These are phyloP conservation scores for Crataegus laevigata DNA, from an alignment of 306 rosid species.

Conservation along the genomic window DNA sequence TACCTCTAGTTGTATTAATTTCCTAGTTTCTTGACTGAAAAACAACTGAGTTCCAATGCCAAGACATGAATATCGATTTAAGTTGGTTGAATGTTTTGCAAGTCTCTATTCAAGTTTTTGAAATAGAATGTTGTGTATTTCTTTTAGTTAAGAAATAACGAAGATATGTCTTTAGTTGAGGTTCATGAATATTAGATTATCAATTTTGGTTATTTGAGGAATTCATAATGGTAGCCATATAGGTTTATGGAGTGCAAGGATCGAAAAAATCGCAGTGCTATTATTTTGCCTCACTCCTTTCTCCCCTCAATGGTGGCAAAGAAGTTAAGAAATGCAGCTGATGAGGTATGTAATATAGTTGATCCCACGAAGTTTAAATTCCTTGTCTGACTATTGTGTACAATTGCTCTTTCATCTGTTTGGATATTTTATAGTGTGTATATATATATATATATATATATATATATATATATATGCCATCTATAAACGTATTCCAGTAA, in stretches of 20 bases:
- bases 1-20: background rate
- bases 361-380: constrained; percentile 9
- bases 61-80: background rate
- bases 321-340: constrained; percentile 65
- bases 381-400: background rate
- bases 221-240: constrained; percentile 16
- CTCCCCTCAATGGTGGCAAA: constrained; percentile 65
- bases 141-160: background rate
- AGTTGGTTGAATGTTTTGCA: background rate
- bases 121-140: background rate
- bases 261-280: constrained; percentile 68
- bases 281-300: constrained; percentile 70
- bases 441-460: too few species aligned
- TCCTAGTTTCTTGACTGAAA: background rate
- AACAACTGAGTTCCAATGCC: constrained; percentile 4
- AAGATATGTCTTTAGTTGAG: background rate
- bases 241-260: constrained; percentile 99
- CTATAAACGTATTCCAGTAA: background rate
- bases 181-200: background rate
- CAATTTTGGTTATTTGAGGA: constrained; percentile 9
- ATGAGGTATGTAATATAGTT: constrained; percentile 44
- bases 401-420: background rate
- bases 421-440: background rate
- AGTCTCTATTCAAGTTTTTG: background rate
- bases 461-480: background rate